These are phyloP conservation scores for Leucoagaricus sp. DNA, from an alignment of 1,284 basidiomycete species.

Conservation along the genomic window DNA sequence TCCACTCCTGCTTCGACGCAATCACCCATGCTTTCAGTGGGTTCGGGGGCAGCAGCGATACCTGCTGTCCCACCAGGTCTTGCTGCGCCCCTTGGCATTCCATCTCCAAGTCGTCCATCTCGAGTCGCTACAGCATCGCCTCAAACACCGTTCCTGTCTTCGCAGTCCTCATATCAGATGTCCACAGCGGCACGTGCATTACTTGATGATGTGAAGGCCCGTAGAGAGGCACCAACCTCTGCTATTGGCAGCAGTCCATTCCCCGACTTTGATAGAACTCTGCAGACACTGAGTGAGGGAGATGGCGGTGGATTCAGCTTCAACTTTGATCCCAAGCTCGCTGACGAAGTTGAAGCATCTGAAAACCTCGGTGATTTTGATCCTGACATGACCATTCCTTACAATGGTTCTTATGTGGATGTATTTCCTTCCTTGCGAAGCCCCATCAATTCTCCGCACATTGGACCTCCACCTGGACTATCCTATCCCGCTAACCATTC, in stretches of 20 bases:
- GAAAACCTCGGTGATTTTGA: conserved; percentile 55
- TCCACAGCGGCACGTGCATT: conserved; percentile 83
- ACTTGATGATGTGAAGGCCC: conserved; percentile 79
- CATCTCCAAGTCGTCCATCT: conserved; percentile 49
- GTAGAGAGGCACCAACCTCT: conserved; percentile 61
- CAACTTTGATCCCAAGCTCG: conserved; percentile 77
- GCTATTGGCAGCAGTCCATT: conserved; percentile 65
- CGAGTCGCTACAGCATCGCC: conserved; percentile 53
- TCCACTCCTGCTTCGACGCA: conserved; percentile 43
- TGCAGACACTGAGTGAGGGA: conserved; percentile 65
- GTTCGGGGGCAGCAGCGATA: conserved; percentile 25
- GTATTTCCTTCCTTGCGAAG: conserved; percentile 61
- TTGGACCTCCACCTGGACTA: conserved; percentile 55
- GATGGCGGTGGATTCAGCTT: conserved; percentile 77
- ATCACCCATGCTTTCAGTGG: conserved; percentile 36
- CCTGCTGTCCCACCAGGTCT: conserved; percentile 53
- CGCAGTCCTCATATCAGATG: conserved; percentile 79
- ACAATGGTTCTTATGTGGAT: conserved; percentile 63
- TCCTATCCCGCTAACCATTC: conserved; percentile 48
- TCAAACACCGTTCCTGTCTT: conserved; percentile 55
- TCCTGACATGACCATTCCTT: conserved; percentile 51
- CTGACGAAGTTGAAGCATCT: conserved; percentile 45
- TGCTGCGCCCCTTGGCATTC: conserved; percentile 68
- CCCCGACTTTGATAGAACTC: conserved; percentile 85
- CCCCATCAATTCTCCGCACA: conserved; percentile 21